phyloP scores from a whole-genome alignment of 768 basidiomycete species.

The Lentinula aciculospora region DNA sequence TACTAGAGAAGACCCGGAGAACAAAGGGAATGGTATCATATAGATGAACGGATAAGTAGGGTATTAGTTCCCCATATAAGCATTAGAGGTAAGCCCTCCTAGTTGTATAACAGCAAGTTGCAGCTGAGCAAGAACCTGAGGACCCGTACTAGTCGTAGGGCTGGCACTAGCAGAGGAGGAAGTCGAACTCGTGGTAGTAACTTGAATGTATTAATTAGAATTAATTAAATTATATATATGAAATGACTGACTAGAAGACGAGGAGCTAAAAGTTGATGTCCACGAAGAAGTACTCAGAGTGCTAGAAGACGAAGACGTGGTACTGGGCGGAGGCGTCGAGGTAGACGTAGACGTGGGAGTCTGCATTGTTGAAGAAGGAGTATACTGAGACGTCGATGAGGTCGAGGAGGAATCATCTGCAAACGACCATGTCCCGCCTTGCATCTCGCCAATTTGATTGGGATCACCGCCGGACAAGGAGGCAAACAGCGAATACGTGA shows the following conservation, averaged over 20 bases:
- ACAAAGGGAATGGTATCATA: background rate
- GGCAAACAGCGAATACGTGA: slow-evolving; percentile 39
- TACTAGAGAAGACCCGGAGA: background rate
- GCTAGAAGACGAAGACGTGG: slow-evolving; percentile 10
- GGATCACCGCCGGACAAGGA: slow-evolving; percentile 25
- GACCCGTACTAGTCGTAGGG: background rate
- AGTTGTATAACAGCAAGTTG: background rate
- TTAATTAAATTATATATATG: too few relatives aligned
- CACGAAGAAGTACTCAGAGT: background rate
- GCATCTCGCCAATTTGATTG: slow-evolving; percentile 24
- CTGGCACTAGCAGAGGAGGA: background rate
- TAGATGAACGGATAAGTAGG: too few relatives aligned
- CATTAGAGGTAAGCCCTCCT: background rate
- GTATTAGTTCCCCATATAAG: background rate
- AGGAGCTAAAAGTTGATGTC: background rate
- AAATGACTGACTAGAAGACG: background rate
- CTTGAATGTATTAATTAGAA: background rate
- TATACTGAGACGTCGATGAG: slow-evolving; percentile 7
- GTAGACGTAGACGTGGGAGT: background rate
- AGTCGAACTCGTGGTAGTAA: background rate
- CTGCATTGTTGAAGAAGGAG: background rate
- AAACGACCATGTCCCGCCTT: slow-evolving; percentile 33
- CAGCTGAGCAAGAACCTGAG: background rate
- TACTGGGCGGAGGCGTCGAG: slow-evolving; percentile 4
- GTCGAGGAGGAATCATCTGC: slow-evolving; percentile 13